phyloP scores from a whole-genome alignment of 371 early-diverging fungal genomes.

The Mucor piriformis region DNA sequence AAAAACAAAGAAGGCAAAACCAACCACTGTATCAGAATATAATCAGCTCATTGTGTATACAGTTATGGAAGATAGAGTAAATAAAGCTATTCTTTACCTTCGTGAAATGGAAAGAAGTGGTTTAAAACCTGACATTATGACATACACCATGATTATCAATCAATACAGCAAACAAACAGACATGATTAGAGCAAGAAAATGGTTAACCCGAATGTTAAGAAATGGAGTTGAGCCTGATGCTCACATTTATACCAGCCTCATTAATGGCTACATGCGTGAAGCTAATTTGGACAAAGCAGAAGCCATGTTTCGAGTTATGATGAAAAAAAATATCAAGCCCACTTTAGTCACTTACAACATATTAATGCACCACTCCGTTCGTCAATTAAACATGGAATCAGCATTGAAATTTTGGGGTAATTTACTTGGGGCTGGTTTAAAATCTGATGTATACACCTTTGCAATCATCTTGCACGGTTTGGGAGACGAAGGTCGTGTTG shows the following conservation, averaged over 20 bases:
- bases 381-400: conserved; percentile 43
- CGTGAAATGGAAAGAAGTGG: conserved; percentile 34
- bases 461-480: conserved; percentile 52
- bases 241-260: conserved; percentile 47
- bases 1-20: conserved; percentile 22
- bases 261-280: conserved; percentile 54
- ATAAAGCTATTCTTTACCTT: conserved; percentile 37
- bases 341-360: conserved; percentile 49
- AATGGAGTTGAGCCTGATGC: conserved; percentile 35
- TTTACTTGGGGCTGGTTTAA: conserved; percentile 39
- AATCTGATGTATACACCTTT: conserved; percentile 50
- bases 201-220: conserved; percentile 41
- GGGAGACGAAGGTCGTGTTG: conserved; percentile 36
- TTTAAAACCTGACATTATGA: conserved; percentile 27
- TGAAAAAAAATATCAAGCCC: conserved; percentile 35
- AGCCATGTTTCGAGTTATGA: conserved; percentile 40
- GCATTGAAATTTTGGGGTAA: conserved; percentile 44
- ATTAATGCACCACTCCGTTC: conserved; percentile 48
- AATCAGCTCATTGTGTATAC: conserved; percentile 28
- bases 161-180: conserved; percentile 34
- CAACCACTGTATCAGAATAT: conserved; percentile 19
- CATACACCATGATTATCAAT: conserved; percentile 47
- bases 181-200: conserved; percentile 39
- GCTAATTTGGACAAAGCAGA: conserved; percentile 40
- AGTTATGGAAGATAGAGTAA: conserved; percentile 22